phyloP scores from a whole-genome alignment of 345 rosid species.

The Citrus cavaleriei region DNA sequence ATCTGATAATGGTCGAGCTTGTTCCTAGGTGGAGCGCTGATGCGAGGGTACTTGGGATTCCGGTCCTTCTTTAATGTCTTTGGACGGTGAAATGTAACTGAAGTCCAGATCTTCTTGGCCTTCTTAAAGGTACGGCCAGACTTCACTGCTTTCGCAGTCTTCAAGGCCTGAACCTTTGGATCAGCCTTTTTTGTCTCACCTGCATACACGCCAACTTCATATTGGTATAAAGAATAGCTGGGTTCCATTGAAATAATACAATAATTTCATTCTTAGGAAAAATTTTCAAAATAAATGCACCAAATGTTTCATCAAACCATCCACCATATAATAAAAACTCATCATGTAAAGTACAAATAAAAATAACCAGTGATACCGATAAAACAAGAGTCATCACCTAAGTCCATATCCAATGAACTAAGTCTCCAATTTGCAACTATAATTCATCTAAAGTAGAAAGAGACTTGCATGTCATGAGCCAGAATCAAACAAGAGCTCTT shows the following conservation, averaged over 20 bases:
- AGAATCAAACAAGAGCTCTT: not conserved
- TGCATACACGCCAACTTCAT: slow-evolving; percentile 6
- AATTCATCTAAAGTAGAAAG: not conserved
- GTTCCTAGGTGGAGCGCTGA: slow-evolving; percentile 86
- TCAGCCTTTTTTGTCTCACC: slow-evolving; percentile 66
- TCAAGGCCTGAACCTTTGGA: slow-evolving; percentile 85
- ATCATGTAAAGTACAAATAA: not conserved
- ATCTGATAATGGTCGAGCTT: slow-evolving; percentile 93
- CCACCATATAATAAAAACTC: not conserved
- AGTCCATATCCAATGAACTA: not conserved
- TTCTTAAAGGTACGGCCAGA: slow-evolving; percentile 75
- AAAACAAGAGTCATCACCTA: too few species aligned
- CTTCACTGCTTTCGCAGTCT: slow-evolving; percentile 83
- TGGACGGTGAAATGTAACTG: slow-evolving; percentile 92
- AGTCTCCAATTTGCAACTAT: not conserved
- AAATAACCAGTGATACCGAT: not conserved
- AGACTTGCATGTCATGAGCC: not conserved
- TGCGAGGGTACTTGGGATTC: slow-evolving; percentile 69
- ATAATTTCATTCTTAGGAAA: not conserved
- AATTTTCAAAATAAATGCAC: not conserved
- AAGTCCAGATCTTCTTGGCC: slow-evolving; percentile 71
- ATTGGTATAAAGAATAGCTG: not conserved
- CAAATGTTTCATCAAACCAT: not conserved
- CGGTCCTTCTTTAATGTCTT: slow-evolving; percentile 81
- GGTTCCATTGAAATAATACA: not conserved